These are phyloP conservation scores for Sideroxylon spinosum DNA, from an alignment of 179 eudicot genomes.

Conservation along the genomic window DNA sequence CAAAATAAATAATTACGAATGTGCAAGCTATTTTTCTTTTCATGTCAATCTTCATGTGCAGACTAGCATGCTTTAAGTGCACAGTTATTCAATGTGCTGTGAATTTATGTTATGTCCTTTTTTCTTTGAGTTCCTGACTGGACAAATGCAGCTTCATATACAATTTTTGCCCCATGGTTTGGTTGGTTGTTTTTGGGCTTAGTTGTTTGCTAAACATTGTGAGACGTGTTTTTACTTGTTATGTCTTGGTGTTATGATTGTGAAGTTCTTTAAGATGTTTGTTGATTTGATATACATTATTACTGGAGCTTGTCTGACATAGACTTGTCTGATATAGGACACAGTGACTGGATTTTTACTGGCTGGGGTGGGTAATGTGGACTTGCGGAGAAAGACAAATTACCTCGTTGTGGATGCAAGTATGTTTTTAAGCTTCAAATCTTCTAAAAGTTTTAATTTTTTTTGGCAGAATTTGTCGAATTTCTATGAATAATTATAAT, in stretches of 20 bases:
- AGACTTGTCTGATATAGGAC: conserved; percentile 44
- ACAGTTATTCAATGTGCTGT: not conserved
- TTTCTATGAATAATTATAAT: not conserved
- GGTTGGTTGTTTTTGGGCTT: not conserved
- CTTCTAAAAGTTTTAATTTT: not conserved
- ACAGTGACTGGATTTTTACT: conserved; percentile 89
- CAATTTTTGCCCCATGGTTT: not conserved
- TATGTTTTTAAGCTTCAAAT: conserved; percentile 31
- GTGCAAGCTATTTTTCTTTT: not conserved
- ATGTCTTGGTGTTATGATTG: not conserved
- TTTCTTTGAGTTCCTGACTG: not conserved
- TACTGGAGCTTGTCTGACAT: not conserved
- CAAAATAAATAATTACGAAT: no score
- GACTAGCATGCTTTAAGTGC: not conserved
- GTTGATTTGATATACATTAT: not conserved
- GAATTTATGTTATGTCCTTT: not conserved
- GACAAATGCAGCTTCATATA: not conserved
- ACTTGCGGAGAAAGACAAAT: conserved; percentile 92
- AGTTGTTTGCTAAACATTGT: not conserved
- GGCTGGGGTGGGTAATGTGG: conserved; percentile 97
- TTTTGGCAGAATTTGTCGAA: not conserved
- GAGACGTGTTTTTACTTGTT: not conserved
- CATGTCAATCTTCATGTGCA: not conserved
- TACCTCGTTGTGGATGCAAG: conserved; percentile 95
- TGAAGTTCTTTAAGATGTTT: not conserved